Conservation (phyloP, 306 rosid species). For the Echinosophora koreensis region DNA sequence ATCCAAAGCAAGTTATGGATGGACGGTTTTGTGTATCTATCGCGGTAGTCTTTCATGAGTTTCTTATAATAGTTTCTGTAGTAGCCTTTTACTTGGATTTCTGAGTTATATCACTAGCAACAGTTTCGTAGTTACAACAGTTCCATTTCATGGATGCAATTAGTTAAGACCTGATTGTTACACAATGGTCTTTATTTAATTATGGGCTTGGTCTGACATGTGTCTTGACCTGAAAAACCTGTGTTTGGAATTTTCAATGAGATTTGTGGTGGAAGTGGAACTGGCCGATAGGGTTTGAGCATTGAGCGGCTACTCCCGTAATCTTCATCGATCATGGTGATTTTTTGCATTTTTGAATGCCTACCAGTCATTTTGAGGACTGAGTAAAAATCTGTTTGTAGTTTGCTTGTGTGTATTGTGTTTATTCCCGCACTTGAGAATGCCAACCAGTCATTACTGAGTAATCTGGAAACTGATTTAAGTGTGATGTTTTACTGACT, state of each 20-base stretch:
- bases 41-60: not conserved
- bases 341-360: slow-evolving; percentile 6
- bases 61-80: not conserved
- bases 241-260: slow-evolving; percentile 16
- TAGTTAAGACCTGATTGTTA: not conserved
- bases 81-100: not conserved
- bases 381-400: not conserved
- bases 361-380: not conserved
- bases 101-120: not conserved
- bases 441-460: not conserved
- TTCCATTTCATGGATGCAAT: not conserved
- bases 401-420: not conserved
- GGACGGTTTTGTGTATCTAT: slow-evolving; percentile 1
- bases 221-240: not conserved
- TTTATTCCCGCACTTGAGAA: slow-evolving; percentile 22
- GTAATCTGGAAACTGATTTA: slow-evolving; percentile 12
- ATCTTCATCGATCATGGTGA: slow-evolving; percentile 17
- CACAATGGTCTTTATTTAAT: slow-evolving; percentile 3
- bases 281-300: not conserved
- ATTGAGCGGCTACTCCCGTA: not conserved
- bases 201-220: not conserved
- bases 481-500: not conserved
- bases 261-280: slow-evolving; percentile 20
- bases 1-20: not conserved
- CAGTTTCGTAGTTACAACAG: not conserved